These are phyloP conservation scores for Saccharum hybrid DNA, from an alignment of 202 grass and related monocot species.

Conservation along the genomic window DNA sequence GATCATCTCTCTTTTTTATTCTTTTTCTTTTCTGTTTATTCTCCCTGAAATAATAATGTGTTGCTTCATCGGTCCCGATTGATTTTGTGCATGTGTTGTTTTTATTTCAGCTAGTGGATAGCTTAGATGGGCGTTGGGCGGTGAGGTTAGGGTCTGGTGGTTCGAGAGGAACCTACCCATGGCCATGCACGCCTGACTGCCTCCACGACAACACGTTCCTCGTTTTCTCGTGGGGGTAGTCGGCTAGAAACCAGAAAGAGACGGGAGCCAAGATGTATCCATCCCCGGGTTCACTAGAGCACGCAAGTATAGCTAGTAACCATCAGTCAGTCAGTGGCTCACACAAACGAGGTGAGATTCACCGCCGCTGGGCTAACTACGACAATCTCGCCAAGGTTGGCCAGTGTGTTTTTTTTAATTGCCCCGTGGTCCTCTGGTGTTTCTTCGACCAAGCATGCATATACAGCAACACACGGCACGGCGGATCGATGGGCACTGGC, in stretches of 20 bases:
- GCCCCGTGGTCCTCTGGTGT: no score
- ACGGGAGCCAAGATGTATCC: neutral
- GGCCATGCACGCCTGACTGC: no score
- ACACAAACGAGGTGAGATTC: neutral
- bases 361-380: neutral
- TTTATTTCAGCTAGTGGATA: no score
- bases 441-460: no score
- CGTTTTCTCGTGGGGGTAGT: no score
- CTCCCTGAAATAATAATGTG: neutral
- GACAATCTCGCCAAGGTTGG: slow-evolving; percentile 15
- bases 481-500: no score
- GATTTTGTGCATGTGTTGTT: neutral
- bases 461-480: no score
- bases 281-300: no score
- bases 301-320: neutral
- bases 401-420: no score
- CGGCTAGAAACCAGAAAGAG: neutral
- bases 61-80: neutral
- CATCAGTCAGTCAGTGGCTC: neutral
- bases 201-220: no score
- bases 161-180: neutral
- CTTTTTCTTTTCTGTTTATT: neutral
- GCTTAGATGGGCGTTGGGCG: neutral
- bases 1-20: neutral
- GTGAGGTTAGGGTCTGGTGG: slow-evolving; percentile 38